Evolutionary conservation across 2,329 filamentous ascomycete species (phyloP).

Genomic region (Hymenoscyphus fraxineus): DNA sequence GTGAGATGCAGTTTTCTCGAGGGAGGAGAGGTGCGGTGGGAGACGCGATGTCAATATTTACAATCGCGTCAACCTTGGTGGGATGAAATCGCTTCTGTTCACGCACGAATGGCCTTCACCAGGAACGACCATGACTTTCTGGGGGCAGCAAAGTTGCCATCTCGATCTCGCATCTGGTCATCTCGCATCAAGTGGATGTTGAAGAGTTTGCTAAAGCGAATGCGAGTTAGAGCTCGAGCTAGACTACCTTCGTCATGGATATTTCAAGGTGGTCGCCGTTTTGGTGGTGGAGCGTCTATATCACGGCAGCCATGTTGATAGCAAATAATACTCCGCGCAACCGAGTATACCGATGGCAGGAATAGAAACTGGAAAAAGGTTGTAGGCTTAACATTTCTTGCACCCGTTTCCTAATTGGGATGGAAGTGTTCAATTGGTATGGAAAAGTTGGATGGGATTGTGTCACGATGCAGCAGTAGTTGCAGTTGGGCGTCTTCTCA

Average conservation of each 20-base stretch:
- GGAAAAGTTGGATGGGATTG: background rate
- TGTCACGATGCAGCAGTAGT: background rate
- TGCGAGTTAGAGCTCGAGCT: no score
- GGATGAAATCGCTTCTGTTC: background rate
- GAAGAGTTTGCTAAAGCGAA: no score
- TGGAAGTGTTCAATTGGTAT: background rate
- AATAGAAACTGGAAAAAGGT: background rate
- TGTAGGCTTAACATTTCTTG: background rate
- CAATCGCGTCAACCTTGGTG: slow-evolving; percentile 20
- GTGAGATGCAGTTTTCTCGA: background rate
- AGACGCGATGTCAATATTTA: slow-evolving; percentile 29
- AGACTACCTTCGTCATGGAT: background rate
- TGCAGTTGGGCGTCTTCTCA: no score
- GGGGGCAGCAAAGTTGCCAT: background rate
- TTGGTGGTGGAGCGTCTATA: slow-evolving; percentile 5
- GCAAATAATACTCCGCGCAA: background rate
- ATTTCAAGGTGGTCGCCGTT: background rate
- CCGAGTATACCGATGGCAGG: background rate
- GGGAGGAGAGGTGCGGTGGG: background rate
- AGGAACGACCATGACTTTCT: background rate
- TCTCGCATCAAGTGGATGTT: no score
- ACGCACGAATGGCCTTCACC: background rate
- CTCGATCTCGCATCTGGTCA: background rate
- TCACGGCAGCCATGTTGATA: slow-evolving; percentile 6
- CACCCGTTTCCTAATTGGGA: background rate